Percentiles rank a stretch among this genome's conserved stretches.
These are phyloP conservation scores for Cutaneotrichosporon dermatis DNA, from an alignment of 1,284 basidiomycete genomes.

Conservation along the genomic window DNA sequence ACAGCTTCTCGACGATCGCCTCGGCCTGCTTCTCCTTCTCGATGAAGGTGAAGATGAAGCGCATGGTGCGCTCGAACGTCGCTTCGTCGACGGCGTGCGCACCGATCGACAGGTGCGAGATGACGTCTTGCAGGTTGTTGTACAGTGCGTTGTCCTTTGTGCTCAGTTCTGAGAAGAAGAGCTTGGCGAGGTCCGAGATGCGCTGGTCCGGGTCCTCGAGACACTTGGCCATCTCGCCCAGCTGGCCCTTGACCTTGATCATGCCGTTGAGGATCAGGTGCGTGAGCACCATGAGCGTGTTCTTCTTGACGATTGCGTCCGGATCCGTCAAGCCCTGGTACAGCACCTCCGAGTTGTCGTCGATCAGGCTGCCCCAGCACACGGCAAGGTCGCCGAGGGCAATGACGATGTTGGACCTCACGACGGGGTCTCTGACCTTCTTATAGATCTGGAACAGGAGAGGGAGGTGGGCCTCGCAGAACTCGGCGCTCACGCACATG, in stretches of 20 bases:
- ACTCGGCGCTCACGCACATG: constrained; percentile 89
- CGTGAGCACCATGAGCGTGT: constrained; percentile 97
- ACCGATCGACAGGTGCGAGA: constrained; percentile 88
- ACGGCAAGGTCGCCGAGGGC: constrained; percentile 95
- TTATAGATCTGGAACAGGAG: constrained; percentile 91
- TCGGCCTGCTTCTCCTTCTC: constrained; percentile 99
- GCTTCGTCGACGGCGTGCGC: constrained; percentile 92
- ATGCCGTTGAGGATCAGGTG: constrained; percentile 97
- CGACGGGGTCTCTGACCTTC: constrained; percentile 79
- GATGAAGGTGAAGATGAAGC: constrained; percentile 93
- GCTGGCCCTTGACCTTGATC: constrained; percentile 99
- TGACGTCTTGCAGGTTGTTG: constrained; percentile 96
- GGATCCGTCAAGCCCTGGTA: constrained; percentile 88
- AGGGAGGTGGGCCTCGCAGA: constrained; percentile 84
- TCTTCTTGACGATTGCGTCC: constrained; percentile 92
- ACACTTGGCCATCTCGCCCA: constrained; percentile 99
- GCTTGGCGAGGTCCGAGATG: constrained; percentile 86
- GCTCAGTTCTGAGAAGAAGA: constrained; percentile 94
- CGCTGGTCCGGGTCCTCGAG: constrained; percentile 86
- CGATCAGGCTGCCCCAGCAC: constrained; percentile 91
- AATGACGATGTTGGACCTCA: constrained; percentile 93
- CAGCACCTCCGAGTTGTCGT: constrained; percentile 92
- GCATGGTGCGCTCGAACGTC: constrained; percentile 85
- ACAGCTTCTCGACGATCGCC: constrained; percentile 88
- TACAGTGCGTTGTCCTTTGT: constrained; percentile 98